Evolutionary conservation across 140 eudicot species (phyloP).

Genomic region (Ambrosia hybrid): DNA sequence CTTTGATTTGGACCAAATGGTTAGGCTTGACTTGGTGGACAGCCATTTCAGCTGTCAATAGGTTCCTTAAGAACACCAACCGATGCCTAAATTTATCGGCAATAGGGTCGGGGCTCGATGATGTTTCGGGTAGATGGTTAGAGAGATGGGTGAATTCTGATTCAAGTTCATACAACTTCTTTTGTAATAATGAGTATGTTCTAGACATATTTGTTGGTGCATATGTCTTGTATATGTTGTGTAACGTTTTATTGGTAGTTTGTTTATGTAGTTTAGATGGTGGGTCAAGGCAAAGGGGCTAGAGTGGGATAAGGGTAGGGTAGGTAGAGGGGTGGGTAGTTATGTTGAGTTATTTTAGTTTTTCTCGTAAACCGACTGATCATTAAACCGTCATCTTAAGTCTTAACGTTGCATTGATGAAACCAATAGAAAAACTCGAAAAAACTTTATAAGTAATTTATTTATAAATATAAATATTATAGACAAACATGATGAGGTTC

Average conservation of each 20-base stretch:
- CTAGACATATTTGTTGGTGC: slow-evolving; percentile 3
- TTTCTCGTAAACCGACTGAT: too few relatives aligned
- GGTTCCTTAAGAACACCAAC: background rate
- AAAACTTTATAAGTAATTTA: too few relatives aligned
- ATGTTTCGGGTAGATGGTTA: background rate
- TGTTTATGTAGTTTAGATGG: background rate
- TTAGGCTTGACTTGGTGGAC: background rate
- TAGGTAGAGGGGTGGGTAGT: background rate
- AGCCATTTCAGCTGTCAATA: slow-evolving; percentile 1
- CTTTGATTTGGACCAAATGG: background rate
- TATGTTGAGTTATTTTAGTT: too few relatives aligned
- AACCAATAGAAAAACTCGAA: too few relatives aligned
- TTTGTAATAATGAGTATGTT: background rate
- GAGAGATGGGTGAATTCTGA: slow-evolving; percentile 5
- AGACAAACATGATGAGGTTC: too few relatives aligned
- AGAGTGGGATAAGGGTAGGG: background rate
- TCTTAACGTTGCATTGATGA: too few relatives aligned
- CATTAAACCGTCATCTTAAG: too few relatives aligned
- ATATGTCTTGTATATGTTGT: background rate
- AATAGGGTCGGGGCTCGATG: background rate
- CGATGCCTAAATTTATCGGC: background rate
- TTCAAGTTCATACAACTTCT: background rate
- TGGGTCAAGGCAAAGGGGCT: background rate
- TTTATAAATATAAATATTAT: too few relatives aligned
- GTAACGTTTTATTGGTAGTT: background rate